Conservation (phyloP, 1,284 basidiomycete genomes). For the Pulveroboletus sp. region DNA sequence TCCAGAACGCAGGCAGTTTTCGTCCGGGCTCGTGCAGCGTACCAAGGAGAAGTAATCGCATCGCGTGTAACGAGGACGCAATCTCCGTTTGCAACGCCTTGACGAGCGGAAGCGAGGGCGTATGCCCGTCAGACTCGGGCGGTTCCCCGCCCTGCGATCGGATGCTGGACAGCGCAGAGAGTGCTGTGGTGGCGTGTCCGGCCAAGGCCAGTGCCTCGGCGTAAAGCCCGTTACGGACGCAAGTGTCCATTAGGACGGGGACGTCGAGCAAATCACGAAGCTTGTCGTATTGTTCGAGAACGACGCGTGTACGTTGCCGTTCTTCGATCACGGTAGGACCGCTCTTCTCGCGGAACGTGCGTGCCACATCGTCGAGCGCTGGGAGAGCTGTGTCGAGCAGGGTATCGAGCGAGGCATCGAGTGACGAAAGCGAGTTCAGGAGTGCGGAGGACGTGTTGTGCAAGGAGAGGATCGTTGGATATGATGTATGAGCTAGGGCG, state of each 20-base stretch:
- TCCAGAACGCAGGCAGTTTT: slow-evolving; percentile 88
- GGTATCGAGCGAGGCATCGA: slow-evolving; percentile 67
- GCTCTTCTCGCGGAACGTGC: slow-evolving; percentile 61
- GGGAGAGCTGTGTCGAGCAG: slow-evolving; percentile 71
- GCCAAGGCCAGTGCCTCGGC: slow-evolving; percentile 76
- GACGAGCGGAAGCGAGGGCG: slow-evolving; percentile 47
- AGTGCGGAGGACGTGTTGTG: slow-evolving; percentile 75
- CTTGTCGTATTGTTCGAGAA: slow-evolving; percentile 89
- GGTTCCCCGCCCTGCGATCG: slow-evolving; percentile 18
- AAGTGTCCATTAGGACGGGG: slow-evolving; percentile 87
- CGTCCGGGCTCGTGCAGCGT: slow-evolving; percentile 78
- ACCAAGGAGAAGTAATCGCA: slow-evolving; percentile 76
- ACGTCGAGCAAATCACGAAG: slow-evolving; percentile 89
- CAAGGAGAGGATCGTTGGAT: slow-evolving; percentile 84
- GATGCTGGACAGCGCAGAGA: slow-evolving; percentile 30
- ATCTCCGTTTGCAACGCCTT: slow-evolving; percentile 72
- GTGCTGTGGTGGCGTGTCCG: slow-evolving; percentile 33
- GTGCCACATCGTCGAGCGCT: slow-evolving; percentile 67
- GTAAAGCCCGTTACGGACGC: slow-evolving; percentile 89
- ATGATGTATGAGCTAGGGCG: slow-evolving; percentile 84
- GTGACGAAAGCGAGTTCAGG: slow-evolving; percentile 57
- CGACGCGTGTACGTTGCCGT: slow-evolving; percentile 72
- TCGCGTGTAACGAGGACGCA: slow-evolving; percentile 69
- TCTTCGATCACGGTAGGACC: slow-evolving; percentile 57
- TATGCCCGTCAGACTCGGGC: slow-evolving; percentile 22